phyloP scores from a whole-genome alignment of 2,329 filamentous ascomycete genomes.

The Ceratocystis alfenasii region DNA sequence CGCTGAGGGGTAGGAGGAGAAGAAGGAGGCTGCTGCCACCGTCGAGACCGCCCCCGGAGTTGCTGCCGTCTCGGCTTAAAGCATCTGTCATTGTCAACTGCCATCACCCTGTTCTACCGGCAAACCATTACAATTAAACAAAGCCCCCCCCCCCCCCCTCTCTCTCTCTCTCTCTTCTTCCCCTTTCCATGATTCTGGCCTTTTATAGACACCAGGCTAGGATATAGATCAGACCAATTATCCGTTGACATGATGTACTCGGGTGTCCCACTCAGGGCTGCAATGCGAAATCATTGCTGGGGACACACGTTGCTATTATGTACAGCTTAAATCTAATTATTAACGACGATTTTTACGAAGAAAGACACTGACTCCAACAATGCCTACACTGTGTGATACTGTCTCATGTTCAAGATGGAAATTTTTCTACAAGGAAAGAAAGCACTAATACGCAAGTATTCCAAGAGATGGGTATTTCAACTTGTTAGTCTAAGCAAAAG shows the following conservation, averaged over 20 bases:
- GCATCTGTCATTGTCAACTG: background rate
- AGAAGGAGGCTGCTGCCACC: slow-evolving; percentile 7
- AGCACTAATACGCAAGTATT: background rate
- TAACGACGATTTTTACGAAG: slow-evolving; percentile 22
- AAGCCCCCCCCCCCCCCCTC: too few species aligned
- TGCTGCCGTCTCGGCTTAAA: slow-evolving; percentile 17
- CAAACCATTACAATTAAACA: background rate
- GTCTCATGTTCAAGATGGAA: background rate
- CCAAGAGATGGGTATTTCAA: background rate
- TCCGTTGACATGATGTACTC: background rate
- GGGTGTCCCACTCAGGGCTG: slow-evolving; percentile 9
- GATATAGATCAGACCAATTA: background rate
- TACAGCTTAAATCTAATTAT: slow-evolving; percentile 22
- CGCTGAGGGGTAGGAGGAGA: too few species aligned
- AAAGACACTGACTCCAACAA: slow-evolving; percentile 4
- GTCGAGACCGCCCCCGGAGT: background rate
- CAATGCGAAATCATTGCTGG: slow-evolving; percentile 15
- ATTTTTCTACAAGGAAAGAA: background rate
- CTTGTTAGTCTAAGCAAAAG: slow-evolving; percentile 3
- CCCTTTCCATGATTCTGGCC: background rate
- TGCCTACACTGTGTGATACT: background rate
- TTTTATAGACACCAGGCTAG: slow-evolving; percentile 4
- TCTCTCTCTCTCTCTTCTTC: background rate
- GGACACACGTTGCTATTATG: background rate
- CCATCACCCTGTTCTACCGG: slow-evolving; percentile 13